Percentiles rank a stretch among this genome's conserved stretches.
Evolutionary conservation across 2,329 filamentous ascomycete species (phyloP).

Genomic region (Exserohilum rostratum): DNA sequence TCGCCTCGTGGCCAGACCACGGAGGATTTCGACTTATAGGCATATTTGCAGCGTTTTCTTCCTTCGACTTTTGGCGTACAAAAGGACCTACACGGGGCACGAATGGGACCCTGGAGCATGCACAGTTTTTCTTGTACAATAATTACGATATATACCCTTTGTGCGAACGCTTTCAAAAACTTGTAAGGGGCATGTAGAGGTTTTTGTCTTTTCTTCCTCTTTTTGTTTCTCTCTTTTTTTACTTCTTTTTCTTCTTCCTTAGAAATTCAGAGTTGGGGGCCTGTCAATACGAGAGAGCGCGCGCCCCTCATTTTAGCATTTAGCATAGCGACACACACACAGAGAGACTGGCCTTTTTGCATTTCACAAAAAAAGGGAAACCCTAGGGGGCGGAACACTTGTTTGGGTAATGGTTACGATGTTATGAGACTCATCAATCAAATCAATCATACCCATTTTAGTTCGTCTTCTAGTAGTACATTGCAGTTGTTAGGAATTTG

Average conservation of each 20-base stretch:
- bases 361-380: too few relatives aligned
- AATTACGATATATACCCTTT: slow-evolving; percentile 30
- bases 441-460: too few relatives aligned
- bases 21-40: not conserved
- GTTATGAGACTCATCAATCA: too few relatives aligned
- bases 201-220: not conserved
- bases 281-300: not conserved
- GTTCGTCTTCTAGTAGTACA: too few relatives aligned
- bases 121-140: slow-evolving; percentile 22
- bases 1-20: not conserved
- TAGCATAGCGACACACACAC: too few relatives aligned
- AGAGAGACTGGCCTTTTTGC: too few relatives aligned
- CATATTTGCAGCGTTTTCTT: slow-evolving; percentile 10
- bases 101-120: not conserved
- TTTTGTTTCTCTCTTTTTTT: not conserved
- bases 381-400: too few relatives aligned
- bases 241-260: not conserved
- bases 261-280: not conserved
- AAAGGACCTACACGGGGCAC: not conserved
- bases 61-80: not conserved
- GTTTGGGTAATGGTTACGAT: too few relatives aligned
- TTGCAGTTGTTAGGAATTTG: too few relatives aligned
- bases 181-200: too few relatives aligned
- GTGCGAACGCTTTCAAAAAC: slow-evolving; percentile 14
- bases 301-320: too few relatives aligned